Evolutionary conservation across 2,329 filamentous ascomycete species (phyloP).

Genomic region (Hysterium pulicare): DNA sequence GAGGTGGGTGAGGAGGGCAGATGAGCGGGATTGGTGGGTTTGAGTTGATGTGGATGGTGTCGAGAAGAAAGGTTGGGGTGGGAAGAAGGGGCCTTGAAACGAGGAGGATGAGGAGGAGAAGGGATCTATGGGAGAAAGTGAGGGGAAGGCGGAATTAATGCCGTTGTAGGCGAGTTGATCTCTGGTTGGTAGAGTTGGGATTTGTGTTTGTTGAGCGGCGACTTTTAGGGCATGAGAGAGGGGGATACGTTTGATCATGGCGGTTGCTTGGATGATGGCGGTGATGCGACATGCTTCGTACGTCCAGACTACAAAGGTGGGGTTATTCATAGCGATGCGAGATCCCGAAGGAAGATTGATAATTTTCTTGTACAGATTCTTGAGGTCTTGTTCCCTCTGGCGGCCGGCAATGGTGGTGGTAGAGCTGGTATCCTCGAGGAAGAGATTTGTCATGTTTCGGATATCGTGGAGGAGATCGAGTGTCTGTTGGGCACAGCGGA

Average conservation of each 20-base stretch:
- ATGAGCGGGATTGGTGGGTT: slow-evolving; percentile 4
- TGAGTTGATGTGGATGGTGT: background rate
- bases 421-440: slow-evolving; percentile 12
- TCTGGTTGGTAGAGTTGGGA: background rate
- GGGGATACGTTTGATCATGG: slow-evolving; percentile 23
- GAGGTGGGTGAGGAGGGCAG: slow-evolving; percentile 19
- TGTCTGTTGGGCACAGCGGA: slow-evolving; percentile 11
- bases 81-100: background rate
- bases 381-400: slow-evolving; percentile 14
- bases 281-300: slow-evolving; percentile 37
- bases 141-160: slow-evolving; percentile 4
- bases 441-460: slow-evolving; percentile 28
- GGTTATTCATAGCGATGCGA: slow-evolving; percentile 9
- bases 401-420: background rate
- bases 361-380: slow-evolving; percentile 20
- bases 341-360: slow-evolving; percentile 14
- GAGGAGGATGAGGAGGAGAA: slow-evolving; percentile 2
- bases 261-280: slow-evolving; percentile 28
- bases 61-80: slow-evolving; percentile 3
- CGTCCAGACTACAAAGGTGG: slow-evolving; percentile 22
- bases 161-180: slow-evolving; percentile 1
- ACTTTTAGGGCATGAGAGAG: slow-evolving; percentile 25
- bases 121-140: slow-evolving; percentile 10
- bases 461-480: slow-evolving; percentile 26
- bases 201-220: slow-evolving; percentile 6